phyloP scores from a whole-genome alignment of 2,329 filamentous ascomycete species.

The Botrytis squamosa region DNA sequence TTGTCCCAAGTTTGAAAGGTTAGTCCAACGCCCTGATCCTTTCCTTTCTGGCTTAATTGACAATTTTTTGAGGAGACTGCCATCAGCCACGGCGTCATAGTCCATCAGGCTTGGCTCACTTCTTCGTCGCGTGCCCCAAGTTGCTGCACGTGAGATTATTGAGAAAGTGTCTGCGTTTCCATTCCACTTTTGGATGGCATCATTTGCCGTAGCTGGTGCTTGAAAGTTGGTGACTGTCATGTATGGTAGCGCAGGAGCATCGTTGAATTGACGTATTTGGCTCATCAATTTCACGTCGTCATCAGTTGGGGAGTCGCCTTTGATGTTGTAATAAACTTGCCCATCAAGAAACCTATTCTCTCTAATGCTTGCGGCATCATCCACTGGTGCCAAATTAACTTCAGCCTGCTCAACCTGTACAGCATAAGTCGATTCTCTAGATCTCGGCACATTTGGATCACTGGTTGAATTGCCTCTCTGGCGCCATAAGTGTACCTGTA shows the following conservation, averaged over 20 bases:
- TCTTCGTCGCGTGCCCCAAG: conserved; percentile 66
- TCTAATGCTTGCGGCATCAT: conserved; percentile 37
- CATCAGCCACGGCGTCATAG: conserved; percentile 57
- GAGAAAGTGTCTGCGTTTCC: conserved; percentile 50
- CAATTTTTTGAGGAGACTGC: conserved; percentile 62
- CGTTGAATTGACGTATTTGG: conserved; percentile 38
- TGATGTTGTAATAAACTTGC: conserved; percentile 37
- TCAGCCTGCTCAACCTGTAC: conserved; percentile 26
- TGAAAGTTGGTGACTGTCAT: conserved; percentile 43
- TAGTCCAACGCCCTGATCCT: conserved; percentile 30
- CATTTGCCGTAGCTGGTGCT: conserved; percentile 46
- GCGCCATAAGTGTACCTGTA: conserved; percentile 40
- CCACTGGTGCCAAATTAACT: conserved; percentile 31
- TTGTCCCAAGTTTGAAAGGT: conserved; percentile 2
- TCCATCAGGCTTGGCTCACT: conserved; percentile 60
- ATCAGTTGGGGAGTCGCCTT: conserved; percentile 28
- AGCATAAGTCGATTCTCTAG: conserved; percentile 29
- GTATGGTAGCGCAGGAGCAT: conserved; percentile 41
- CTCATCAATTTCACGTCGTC: conserved; percentile 34
- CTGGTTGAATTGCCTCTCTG: conserved; percentile 31
- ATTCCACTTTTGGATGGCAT: conserved; percentile 49
- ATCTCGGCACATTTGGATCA: conserved; percentile 28
- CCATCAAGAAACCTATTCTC: conserved; percentile 37
- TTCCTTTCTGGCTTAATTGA: conserved; percentile 51
- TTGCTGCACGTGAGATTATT: conserved; percentile 62